Conservation (phyloP, 495 filamentous ascomycete genomes). For the Aspergillus coremiiformis region DNA sequence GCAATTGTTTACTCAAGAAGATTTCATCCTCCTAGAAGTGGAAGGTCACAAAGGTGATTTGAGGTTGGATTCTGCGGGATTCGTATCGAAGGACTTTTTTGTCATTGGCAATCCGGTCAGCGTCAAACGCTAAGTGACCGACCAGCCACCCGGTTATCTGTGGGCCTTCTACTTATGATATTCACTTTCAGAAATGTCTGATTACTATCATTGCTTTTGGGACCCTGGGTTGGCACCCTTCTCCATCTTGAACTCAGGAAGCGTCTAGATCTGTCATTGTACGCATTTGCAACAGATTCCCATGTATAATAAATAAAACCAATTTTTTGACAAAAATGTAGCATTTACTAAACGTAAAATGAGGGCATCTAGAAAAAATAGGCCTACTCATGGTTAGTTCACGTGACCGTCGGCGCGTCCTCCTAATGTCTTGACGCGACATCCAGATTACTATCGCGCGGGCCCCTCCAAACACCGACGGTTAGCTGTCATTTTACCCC, state of each 20-base stretch:
- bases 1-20: constrained; percentile 39
- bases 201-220: background rate
- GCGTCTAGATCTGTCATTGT: background rate
- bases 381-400: background rate
- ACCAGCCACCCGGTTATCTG: background rate
- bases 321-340: background rate
- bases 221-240: background rate
- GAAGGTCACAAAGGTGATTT: constrained; percentile 33
- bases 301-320: constrained; percentile 8
- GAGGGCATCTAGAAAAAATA: background rate
- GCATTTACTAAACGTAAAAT: background rate
- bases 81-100: constrained; percentile 31
- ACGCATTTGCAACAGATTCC: background rate
- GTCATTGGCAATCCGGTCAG: constrained; percentile 27
- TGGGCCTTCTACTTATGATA: background rate
- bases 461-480: constrained; percentile 16
- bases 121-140: constrained; percentile 4
- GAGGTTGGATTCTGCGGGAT: constrained; percentile 36
- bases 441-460: constrained; percentile 13
- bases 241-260: background rate
- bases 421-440: constrained; percentile 13
- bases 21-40: constrained; percentile 39
- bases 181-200: constrained; percentile 4
- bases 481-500: constrained; percentile 2
- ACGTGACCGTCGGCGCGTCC: constrained; percentile 18